phyloP scores from a whole-genome alignment of 192 early-diverging fungal species.

The Piromyces finnis region DNA sequence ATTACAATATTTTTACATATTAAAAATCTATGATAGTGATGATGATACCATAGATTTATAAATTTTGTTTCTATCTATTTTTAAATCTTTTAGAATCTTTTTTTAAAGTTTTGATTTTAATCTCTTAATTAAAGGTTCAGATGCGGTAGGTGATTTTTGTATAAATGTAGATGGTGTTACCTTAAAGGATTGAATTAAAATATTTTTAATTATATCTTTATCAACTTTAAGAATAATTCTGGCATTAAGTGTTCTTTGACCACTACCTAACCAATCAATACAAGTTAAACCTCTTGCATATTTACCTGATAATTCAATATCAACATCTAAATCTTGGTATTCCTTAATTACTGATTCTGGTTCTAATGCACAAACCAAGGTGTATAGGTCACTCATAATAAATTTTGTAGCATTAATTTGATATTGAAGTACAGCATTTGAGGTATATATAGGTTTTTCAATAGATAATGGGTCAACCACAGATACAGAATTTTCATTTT shows the following conservation, averaged over 20 bases:
- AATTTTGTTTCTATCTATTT: too few species aligned
- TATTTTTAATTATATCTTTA: background rate
- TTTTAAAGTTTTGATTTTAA: background rate
- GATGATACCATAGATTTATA: too few species aligned
- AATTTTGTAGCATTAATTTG: background rate
- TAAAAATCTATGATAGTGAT: too few species aligned
- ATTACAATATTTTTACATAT: too few species aligned
- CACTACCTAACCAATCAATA: background rate
- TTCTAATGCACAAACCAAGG: background rate
- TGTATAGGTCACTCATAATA: background rate
- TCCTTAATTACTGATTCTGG: background rate
- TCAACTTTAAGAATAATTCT: background rate
- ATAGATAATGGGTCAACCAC: background rate
- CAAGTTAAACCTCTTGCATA: background rate
- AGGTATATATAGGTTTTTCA: background rate
- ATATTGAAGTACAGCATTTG: background rate
- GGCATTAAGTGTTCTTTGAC: background rate
- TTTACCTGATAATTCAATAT: background rate
- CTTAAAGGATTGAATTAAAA: background rate
- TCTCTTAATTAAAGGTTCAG: background rate
- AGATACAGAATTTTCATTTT: background rate
- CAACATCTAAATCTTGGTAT: background rate
- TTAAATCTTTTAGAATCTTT: too few species aligned
- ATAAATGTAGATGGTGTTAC: background rate
- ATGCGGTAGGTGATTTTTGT: background rate